Base-by-base conservation (phyloP, 805 yeast genomes). In the Lachancea quebecensis region DNA sequence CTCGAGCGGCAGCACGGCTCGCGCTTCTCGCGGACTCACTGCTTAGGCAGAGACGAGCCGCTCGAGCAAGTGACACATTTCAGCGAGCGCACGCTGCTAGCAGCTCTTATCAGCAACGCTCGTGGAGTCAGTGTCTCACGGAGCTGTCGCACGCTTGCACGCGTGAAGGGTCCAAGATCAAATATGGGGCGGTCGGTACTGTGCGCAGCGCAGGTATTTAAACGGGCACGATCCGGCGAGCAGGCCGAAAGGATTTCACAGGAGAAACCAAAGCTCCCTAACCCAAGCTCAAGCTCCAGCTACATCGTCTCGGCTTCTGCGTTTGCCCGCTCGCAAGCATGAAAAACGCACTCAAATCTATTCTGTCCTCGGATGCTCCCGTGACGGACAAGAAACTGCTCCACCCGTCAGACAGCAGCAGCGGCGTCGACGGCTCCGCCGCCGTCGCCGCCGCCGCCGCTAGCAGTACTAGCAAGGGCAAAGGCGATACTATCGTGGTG, bases 371-470 rank as follows among this genome's bases (percentile, higher is more conserved):
- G 29, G 50, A 47, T 38, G 35, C 46, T 1, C 50, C 50, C 7
- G 46, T 47, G 21, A 47, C 50, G 4, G 46, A 47, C n/a, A 47
- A 47, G 34, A 41, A 25, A 25, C 41, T 42, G 7, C 32, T 36
- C 14, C 38, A 46, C 16, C 17, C 39, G 10, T 14, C 30, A 12
- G 18, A 31, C 41, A 4, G 31, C 34, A 16, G 41, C 31, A 14
- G 38, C 25, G 21, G 38, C 38, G 33, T 21, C 17, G 38, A 31
- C 32, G 38, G 32, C 25, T 35, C 25, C 12, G n/a, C n/a, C n/a
- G n/a, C n/a, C n/a, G n/a, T n/a, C 35, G 17, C 36, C 31, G 30
- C 29, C 39, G 15, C 21, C 12, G 18, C 12, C 42, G 14, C 29
- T 15, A 21, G 28, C 12, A 39, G 12, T 4, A 30, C 8, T 10